Evolutionary conservation across 495 filamentous ascomycete genomes (phyloP).

Genomic region (Massariosphaeria phaeospora): DNA sequence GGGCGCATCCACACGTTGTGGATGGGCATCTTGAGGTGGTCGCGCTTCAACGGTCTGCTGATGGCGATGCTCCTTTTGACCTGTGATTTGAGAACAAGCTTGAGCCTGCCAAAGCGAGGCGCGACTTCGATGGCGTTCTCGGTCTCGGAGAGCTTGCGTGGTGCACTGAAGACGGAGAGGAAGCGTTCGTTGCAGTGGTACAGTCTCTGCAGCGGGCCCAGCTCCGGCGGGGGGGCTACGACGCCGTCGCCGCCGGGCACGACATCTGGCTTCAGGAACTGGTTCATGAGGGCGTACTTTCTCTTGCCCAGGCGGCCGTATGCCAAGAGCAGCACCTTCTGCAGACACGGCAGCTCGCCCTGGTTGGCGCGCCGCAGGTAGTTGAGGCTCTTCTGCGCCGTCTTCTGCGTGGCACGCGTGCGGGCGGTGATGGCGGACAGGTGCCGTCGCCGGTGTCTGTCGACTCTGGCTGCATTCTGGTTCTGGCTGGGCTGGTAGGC

Average conservation of each 20-base stretch:
- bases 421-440: slow-evolving; percentile 7
- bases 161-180: slow-evolving; percentile 26
- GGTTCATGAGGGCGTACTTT: slow-evolving; percentile 55
- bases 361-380: slow-evolving; percentile 56
- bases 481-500: slow-evolving; percentile 38
- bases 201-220: slow-evolving; percentile 23
- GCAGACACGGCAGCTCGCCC: slow-evolving; percentile 58
- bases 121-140: slow-evolving; percentile 23
- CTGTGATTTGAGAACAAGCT: slow-evolving; percentile 29
- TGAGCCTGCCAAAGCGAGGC: slow-evolving; percentile 22
- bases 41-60: slow-evolving; percentile 37
- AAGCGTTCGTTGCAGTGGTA: slow-evolving; percentile 27
- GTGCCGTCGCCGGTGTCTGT: not conserved
- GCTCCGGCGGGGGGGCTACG: not conserved
- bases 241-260: slow-evolving; percentile 16
- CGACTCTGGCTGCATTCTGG: not conserved
- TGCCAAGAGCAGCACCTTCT: slow-evolving; percentile 58
- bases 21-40: slow-evolving; percentile 52
- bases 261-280: slow-evolving; percentile 43
- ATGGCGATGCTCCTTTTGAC: not conserved
- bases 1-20: slow-evolving; percentile 61
- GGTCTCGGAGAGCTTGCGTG: slow-evolving; percentile 38
- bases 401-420: slow-evolving; percentile 10
- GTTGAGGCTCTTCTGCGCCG: slow-evolving; percentile 39
- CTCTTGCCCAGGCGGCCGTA: slow-evolving; percentile 73